phyloP scores from a whole-genome alignment of 2,329 filamentous ascomycete genomes.

The Chaetothyriales sp. region DNA sequence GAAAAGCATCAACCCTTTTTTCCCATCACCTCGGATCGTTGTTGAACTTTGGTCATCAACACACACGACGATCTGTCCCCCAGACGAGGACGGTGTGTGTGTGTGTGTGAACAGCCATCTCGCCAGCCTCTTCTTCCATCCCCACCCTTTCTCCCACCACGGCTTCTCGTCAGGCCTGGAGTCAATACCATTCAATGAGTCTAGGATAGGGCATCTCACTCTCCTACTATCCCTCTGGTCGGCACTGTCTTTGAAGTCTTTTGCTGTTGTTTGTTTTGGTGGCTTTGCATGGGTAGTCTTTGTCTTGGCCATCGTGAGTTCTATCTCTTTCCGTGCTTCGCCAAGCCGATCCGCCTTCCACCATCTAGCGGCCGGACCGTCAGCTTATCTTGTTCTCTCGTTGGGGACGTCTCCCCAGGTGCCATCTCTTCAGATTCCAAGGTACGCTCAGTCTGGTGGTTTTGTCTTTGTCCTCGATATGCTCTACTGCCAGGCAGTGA shows the following conservation, averaged over 20 bases:
- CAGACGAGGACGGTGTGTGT: neutral
- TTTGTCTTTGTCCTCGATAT: neutral
- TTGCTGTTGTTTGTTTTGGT: conserved; percentile 6
- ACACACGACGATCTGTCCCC: neutral
- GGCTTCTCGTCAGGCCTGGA: neutral
- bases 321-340: neutral
- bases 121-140: neutral
- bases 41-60: neutral
- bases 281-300: neutral
- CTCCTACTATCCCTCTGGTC: conserved; percentile 8
- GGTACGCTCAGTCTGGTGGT: neutral
- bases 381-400: neutral
- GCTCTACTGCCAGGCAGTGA: too few species aligned
- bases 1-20: neutral
- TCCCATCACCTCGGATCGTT: neutral
- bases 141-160: neutral
- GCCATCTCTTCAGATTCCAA: neutral
- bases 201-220: neutral
- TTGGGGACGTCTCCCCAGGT: neutral
- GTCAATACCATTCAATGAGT: neutral
- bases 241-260: conserved; percentile 15
- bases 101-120: neutral
- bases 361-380: neutral
- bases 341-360: neutral
- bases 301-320: neutral